phyloP scores from a whole-genome alignment of 768 basidiomycete genomes.

The Boletus rubropictus region DNA sequence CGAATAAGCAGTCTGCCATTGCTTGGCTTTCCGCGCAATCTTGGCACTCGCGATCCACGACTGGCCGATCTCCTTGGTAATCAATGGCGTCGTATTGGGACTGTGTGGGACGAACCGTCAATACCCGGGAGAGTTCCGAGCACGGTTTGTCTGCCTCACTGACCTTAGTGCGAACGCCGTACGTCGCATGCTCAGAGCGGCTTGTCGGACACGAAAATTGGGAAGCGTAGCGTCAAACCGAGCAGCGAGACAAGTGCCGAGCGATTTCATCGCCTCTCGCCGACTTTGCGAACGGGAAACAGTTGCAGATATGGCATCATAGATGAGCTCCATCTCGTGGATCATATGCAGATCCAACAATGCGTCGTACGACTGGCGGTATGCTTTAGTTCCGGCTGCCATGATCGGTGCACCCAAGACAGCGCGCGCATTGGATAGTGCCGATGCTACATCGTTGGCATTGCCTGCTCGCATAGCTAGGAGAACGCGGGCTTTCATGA shows the following conservation, averaged over 20 bases:
- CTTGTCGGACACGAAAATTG: slow-evolving; percentile 83
- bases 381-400: slow-evolving; percentile 74
- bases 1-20: slow-evolving; percentile 95
- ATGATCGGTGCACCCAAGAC: slow-evolving; percentile 76
- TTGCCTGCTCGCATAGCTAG: slow-evolving; percentile 68
- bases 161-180: slow-evolving; percentile 78
- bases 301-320: slow-evolving; percentile 37
- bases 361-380: slow-evolving; percentile 83
- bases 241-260: slow-evolving; percentile 41
- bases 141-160: slow-evolving; percentile 25
- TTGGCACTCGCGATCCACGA: slow-evolving; percentile 95
- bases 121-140: not conserved
- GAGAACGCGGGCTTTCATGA: slow-evolving; percentile 73
- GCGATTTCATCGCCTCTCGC: slow-evolving; percentile 37
- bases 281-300: slow-evolving; percentile 36
- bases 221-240: slow-evolving; percentile 78
- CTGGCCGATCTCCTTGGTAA: slow-evolving; percentile 62
- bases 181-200: slow-evolving; percentile 82
- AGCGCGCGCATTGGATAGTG: slow-evolving; percentile 60
- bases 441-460: slow-evolving; percentile 37
- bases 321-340: slow-evolving; percentile 76
- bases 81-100: slow-evolving; percentile 29
- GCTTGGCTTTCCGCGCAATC: slow-evolving; percentile 91
- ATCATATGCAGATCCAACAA: slow-evolving; percentile 79
- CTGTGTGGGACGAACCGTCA: slow-evolving; percentile 8